A percentile compares a stretch with the other conserved stretches of the same genome.
These are phyloP conservation scores for Pestalotiopsis sp. DNA, from an alignment of 2,329 filamentous ascomycete species.

Conservation along the genomic window DNA sequence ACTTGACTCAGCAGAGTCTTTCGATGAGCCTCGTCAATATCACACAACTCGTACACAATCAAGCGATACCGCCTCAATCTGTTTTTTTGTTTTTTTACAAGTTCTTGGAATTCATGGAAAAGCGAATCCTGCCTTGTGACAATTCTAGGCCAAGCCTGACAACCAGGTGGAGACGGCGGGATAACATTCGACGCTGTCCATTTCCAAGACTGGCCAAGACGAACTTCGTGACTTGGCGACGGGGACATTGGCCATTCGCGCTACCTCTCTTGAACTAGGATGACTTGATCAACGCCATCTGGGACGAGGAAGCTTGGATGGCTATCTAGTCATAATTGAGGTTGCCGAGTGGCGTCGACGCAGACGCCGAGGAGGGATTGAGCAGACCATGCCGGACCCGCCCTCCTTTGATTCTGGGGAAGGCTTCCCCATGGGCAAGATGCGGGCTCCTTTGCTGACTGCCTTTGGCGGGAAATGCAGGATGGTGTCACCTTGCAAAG, in stretches of 20 bases:
- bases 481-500: not conserved
- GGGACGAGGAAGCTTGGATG: not conserved
- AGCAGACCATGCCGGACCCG: not conserved
- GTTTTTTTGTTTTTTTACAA: no score
- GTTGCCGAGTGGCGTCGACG: not conserved
- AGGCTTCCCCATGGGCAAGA: not conserved
- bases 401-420: not conserved
- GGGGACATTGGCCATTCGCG: not conserved
- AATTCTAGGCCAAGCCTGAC: not conserved
- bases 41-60: not conserved
- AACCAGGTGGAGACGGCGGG: not conserved
- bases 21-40: not conserved
- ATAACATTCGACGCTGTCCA: conserved; percentile 6
- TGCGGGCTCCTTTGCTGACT: not conserved
- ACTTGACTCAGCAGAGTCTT: not conserved
- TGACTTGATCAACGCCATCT: not conserved
- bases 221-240: conserved; percentile 1
- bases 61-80: not conserved
- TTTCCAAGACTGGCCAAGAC: conserved; percentile 7
- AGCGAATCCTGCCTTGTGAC: not conserved
- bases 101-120: not conserved
- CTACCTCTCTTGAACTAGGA: not conserved
- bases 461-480: not conserved
- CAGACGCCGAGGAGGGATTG: not conserved
- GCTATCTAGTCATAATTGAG: not conserved